Percentiles rank a stretch among this genome's conserved stretches.
Conservation (phyloP, 176 grass and related monocot species). For the Oryza australiensis region DNA sequence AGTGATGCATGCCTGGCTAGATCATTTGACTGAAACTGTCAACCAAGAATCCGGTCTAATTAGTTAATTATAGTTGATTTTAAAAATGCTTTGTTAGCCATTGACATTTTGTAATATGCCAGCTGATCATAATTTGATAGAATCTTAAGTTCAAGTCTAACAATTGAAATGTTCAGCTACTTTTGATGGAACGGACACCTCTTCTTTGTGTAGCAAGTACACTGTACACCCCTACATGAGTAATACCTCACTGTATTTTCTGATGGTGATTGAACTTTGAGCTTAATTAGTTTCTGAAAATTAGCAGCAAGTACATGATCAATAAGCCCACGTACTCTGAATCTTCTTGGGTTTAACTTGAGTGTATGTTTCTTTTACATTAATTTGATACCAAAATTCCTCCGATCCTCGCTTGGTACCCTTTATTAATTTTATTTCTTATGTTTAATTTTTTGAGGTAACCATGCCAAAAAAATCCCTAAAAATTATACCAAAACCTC, state of each 20-base stretch:
- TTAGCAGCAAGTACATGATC: neutral
- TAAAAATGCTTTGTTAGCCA: neutral
- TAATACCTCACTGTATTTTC: neutral
- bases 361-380: neutral
- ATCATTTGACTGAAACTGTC: constrained; percentile 33
- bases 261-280: neutral
- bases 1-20: neutral
- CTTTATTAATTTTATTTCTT: neutral
- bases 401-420: neutral
- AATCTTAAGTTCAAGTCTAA: constrained; percentile 1
- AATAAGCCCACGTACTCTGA: neutral
- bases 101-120: neutral
- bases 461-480: no score
- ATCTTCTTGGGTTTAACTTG: neutral
- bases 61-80: neutral
- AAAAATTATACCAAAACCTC: neutral
- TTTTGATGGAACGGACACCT: neutral
- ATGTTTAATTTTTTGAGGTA: neutral
- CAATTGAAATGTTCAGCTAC: constrained; percentile 20
- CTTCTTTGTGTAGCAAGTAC: neutral
- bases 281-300: constrained; percentile 10
- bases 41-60: neutral
- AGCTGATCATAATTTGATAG: neutral
- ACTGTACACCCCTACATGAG: neutral
- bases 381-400: neutral